Percentiles rank a stretch among this genome's conserved stretches.
Evolutionary conservation across 495 filamentous ascomycete species (phyloP).

Genomic region (Penicillium flavigenum): DNA sequence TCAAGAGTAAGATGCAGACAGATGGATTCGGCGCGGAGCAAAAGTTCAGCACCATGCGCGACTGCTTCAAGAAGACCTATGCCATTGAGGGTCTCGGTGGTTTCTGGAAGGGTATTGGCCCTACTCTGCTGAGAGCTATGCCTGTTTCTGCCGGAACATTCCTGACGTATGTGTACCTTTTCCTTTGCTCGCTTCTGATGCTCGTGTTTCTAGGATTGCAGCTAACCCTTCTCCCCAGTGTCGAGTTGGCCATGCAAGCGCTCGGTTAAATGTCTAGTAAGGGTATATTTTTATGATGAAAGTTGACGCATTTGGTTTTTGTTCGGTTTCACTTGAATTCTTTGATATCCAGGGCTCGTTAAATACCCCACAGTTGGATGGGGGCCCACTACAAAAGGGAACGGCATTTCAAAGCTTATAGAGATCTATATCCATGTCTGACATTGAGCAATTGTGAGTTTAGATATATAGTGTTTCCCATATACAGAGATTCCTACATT

Average conservation of each 20-base stretch:
- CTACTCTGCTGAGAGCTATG: constrained; percentile 95
- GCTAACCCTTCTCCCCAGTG: constrained; percentile 30
- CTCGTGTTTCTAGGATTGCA: not conserved
- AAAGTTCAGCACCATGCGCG: constrained; percentile 77
- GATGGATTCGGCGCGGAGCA: constrained; percentile 76
- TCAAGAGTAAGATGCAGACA: constrained; percentile 99
- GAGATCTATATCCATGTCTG: constrained; percentile 10
- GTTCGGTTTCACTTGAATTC: constrained; percentile 17
- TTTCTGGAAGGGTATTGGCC: constrained; percentile 95
- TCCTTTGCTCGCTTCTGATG: not conserved
- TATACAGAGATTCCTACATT: not conserved
- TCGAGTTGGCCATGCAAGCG: constrained; percentile 49
- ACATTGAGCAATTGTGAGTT: not conserved
- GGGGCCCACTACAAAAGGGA: constrained; percentile 26
- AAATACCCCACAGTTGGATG: constrained; percentile 22
- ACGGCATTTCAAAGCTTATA: constrained; percentile 17
- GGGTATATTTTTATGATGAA: constrained; percentile 14
- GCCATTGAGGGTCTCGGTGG: constrained; percentile 72
- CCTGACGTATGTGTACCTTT: constrained; percentile 58
- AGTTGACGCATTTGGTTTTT: constrained; percentile 20
- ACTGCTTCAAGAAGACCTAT: constrained; percentile 86
- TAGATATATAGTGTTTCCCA: constrained; percentile 1
- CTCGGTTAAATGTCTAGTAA: constrained; percentile 31
- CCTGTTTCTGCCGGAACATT: constrained; percentile 97
- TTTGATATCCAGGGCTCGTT: constrained; percentile 37